phyloP scores from a whole-genome alignment of 257 asterid genomes.

The Leptodermis oblonga region DNA sequence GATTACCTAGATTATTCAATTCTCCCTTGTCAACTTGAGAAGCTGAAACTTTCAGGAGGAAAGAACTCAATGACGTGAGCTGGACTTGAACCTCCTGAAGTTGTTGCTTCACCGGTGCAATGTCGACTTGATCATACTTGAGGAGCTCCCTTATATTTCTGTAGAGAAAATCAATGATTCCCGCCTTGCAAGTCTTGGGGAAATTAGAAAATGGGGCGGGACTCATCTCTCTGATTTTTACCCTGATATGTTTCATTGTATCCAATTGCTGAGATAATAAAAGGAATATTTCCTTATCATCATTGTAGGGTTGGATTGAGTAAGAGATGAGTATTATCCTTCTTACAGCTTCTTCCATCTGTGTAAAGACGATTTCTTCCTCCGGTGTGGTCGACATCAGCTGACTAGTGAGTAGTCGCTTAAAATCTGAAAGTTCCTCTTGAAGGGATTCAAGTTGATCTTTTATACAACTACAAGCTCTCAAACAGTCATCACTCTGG shows the following conservation, averaged over 20 bases:
- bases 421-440: not conserved
- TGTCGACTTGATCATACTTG: not conserved
- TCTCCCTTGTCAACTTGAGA: not conserved
- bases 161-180: not conserved
- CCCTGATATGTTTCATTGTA: not conserved
- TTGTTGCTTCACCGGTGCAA: not conserved
- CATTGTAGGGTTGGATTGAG: not conserved
- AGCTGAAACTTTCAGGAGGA: not conserved
- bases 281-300: not conserved
- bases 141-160: constrained; percentile 4
- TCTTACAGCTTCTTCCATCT: not conserved
- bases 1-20: not conserved
- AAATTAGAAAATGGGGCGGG: not conserved
- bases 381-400: not conserved
- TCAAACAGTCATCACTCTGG: not conserved
- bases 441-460: not conserved
- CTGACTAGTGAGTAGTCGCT: not conserved
- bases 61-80: not conserved
- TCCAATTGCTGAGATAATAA: not conserved
- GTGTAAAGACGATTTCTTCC: not conserved
- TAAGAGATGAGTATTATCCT: not conserved
- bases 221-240: not conserved
- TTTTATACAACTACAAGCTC: not conserved
- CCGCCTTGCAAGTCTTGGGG: not conserved
- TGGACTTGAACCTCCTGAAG: not conserved